Conservation (phyloP, 306 rosid genomes). For the Rubus idaeus region DNA sequence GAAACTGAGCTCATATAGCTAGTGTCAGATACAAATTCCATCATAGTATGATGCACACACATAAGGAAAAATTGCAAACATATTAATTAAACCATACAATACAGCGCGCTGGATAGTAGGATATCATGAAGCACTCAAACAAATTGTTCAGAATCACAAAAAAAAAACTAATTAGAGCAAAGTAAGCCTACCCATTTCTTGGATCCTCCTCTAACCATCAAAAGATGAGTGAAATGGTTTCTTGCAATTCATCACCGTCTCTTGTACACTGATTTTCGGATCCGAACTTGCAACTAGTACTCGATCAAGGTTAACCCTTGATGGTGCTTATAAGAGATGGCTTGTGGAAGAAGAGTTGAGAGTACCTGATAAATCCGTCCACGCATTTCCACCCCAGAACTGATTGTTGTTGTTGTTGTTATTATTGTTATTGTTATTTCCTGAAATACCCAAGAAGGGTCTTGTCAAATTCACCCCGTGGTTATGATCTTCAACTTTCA, state of each 20-base stretch:
- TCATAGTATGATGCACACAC: conserved; percentile 2
- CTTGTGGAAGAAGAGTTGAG: conserved; percentile 61
- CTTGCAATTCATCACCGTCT: neutral
- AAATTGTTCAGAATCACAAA: neutral
- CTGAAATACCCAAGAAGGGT: conserved; percentile 30
- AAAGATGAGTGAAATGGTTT: neutral
- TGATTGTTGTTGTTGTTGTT: conserved; percentile 14
- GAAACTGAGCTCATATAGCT: neutral
- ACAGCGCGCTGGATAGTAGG: neutral
- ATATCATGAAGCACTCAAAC: conserved; percentile 10
- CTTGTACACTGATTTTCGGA: neutral
- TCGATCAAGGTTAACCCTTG: neutral
- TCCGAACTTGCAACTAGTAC: neutral
- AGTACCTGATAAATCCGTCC: conserved; percentile 67
- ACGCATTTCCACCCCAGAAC: conserved; percentile 42
- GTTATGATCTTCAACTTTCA: conserved; percentile 52
- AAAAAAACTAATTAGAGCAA: neutral
- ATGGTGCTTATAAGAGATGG: conserved; percentile 48
- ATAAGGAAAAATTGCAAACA: conserved; percentile 1
- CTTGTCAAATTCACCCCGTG: conserved; percentile 44
- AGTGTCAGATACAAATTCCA: conserved; percentile 3
- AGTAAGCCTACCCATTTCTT: conserved; percentile 6
- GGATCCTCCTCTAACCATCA: conserved; percentile 12
- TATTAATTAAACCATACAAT: neutral
- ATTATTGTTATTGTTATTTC: conserved; percentile 25